These are phyloP conservation scores for Serpula lacrymans DNA, from an alignment of 768 basidiomycete species.

Conservation along the genomic window DNA sequence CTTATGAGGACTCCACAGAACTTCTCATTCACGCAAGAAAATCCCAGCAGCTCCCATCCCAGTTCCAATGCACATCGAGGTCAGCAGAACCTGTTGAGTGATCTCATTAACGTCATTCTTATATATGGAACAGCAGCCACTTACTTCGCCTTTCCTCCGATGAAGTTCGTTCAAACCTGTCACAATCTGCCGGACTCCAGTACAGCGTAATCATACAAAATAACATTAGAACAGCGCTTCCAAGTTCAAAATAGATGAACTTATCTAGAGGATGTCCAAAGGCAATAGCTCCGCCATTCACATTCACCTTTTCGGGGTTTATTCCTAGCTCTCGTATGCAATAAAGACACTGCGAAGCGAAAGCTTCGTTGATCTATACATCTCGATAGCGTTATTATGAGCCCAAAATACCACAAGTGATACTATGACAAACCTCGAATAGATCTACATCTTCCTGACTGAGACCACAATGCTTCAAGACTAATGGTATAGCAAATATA, in stretches of 20 bases:
- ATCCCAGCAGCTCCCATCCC: constrained; percentile 91
- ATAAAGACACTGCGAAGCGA: constrained; percentile 82
- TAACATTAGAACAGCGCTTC: constrained; percentile 12
- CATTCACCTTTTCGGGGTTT: constrained; percentile 68
- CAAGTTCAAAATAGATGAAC: constrained; percentile 23
- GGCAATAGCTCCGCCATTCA: constrained; percentile 90
- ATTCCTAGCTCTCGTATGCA: constrained; percentile 63
- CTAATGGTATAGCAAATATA: constrained; percentile 76
- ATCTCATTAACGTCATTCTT: constrained; percentile 5
- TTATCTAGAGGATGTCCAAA: constrained; percentile 80
- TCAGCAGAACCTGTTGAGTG: constrained; percentile 72
- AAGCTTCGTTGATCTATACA: constrained; percentile 83
- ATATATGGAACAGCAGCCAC: constrained; percentile 2
- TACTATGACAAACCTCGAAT: constrained; percentile 59
- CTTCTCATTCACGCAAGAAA: constrained; percentile 52
- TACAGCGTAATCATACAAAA: constrained; percentile 51
- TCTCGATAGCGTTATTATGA: neutral
- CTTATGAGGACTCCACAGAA: neutral
- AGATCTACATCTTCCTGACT: constrained; percentile 69
- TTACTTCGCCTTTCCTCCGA: constrained; percentile 67
- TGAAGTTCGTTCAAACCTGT: constrained; percentile 77
- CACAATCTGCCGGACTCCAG: constrained; percentile 81
- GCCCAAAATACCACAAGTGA: neutral
- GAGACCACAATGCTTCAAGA: constrained; percentile 64
- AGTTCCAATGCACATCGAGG: constrained; percentile 84